Evolutionary conservation across 305 asterid species (phyloP).

Genomic region (Fraxinus velutina): DNA sequence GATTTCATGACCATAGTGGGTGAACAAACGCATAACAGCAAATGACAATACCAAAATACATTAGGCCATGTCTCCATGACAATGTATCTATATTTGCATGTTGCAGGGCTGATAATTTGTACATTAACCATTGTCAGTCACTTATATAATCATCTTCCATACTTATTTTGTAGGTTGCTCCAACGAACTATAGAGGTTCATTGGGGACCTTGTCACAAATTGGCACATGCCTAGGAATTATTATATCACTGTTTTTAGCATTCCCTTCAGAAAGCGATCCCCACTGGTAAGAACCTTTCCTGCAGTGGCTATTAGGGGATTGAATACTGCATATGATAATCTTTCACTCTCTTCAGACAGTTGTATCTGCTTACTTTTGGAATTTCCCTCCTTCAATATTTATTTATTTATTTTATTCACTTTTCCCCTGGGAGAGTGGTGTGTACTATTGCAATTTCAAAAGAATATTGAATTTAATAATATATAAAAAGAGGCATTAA

Average conservation of each 20-base stretch:
- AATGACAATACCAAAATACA: background rate
- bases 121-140: conserved; percentile 13
- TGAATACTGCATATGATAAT: conserved; percentile 1
- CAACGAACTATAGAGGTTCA: conserved; percentile 74
- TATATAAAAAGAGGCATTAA: background rate
- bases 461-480: background rate
- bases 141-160: conserved; percentile 17
- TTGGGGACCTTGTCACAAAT: conserved; percentile 76
- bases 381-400: background rate
- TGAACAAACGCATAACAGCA: background rate
- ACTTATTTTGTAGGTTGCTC: conserved; percentile 60
- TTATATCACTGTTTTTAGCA: conserved; percentile 58
- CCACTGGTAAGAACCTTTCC: conserved; percentile 56
- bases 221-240: conserved; percentile 81
- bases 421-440: background rate
- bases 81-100: background rate
- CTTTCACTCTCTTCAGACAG: background rate
- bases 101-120: conserved; percentile 7
- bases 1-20: background rate
- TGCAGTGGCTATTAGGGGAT: conserved; percentile 4
- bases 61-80: background rate
- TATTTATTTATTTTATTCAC: background rate
- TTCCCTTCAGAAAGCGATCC: conserved; percentile 72
- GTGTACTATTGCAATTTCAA: background rate
- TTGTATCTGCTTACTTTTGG: background rate